phyloP scores from a whole-genome alignment of 805 yeast genomes.

The Candida golubevii region DNA sequence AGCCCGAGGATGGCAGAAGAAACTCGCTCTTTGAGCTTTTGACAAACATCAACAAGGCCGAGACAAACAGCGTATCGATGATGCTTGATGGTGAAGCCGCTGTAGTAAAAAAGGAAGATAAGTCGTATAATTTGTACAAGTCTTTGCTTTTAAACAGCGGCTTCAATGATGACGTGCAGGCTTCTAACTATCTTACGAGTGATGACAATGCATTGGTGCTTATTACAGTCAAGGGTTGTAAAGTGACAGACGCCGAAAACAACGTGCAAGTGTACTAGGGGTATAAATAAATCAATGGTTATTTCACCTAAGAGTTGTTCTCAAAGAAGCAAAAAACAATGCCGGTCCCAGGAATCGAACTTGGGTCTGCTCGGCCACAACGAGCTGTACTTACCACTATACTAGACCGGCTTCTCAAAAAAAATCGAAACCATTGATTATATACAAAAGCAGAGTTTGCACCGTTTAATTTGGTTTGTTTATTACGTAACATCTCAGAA shows the following conservation, averaged over 20 bases:
- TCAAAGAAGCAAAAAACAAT: slow-evolving; percentile 22
- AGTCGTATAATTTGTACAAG: slow-evolving; percentile 57
- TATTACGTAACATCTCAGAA: too few relatives aligned
- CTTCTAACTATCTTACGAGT: slow-evolving; percentile 37
- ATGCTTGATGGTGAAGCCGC: slow-evolving; percentile 73
- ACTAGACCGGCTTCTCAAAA: slow-evolving; percentile 36
- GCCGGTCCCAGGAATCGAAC: slow-evolving; percentile 75
- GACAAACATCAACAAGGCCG: slow-evolving; percentile 73
- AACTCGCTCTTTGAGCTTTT: slow-evolving; percentile 48
- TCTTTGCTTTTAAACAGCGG: slow-evolving; percentile 56
- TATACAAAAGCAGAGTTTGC: too few relatives aligned
- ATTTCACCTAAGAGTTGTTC: neutral
- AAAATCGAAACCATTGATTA: too few relatives aligned
- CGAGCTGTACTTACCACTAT: slow-evolving; percentile 72
- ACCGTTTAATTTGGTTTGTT: too few relatives aligned
- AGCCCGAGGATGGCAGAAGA: slow-evolving; percentile 20
- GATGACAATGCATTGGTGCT: slow-evolving; percentile 64
- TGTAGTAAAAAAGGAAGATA: slow-evolving; percentile 39
- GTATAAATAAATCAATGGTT: too few relatives aligned
- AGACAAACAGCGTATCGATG: slow-evolving; percentile 69
- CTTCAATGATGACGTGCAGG: slow-evolving; percentile 67
- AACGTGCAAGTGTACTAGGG: slow-evolving; percentile 37
- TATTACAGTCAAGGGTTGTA: slow-evolving; percentile 61
- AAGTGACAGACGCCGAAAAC: slow-evolving; percentile 75
- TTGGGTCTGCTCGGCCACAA: slow-evolving; percentile 73